Evolutionary conservation across 1,284 basidiomycete species (phyloP).

Genomic region (Microbotryum lychnidis-dioicae): DNA sequence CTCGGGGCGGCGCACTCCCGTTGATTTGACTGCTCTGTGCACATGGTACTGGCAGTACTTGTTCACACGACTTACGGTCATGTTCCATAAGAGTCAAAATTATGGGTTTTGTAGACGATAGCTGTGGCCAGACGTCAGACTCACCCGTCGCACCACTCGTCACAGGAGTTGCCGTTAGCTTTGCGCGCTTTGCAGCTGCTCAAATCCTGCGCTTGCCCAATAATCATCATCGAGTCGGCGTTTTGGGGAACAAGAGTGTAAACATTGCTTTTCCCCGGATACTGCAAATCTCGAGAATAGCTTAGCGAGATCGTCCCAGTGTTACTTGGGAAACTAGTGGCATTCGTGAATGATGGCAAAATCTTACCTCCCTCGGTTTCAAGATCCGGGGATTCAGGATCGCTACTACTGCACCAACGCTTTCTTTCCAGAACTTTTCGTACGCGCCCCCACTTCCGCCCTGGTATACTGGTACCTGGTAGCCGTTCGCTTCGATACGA

Average conservation of each 20-base stretch:
- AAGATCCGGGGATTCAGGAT: slow-evolving; percentile 80
- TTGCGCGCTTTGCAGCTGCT: slow-evolving; percentile 68
- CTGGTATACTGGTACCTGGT: slow-evolving; percentile 53
- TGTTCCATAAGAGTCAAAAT: background rate
- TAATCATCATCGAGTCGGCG: slow-evolving; percentile 65
- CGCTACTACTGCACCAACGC: slow-evolving; percentile 80
- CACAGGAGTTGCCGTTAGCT: slow-evolving; percentile 70
- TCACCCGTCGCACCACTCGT: slow-evolving; percentile 76
- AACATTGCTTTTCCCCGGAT: slow-evolving; percentile 52
- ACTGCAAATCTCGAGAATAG: slow-evolving; percentile 45
- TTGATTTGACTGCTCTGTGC: slow-evolving; percentile 64
- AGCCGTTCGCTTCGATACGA: slow-evolving; percentile 21
- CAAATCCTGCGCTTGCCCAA: slow-evolving; percentile 78
- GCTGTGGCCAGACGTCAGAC: slow-evolving; percentile 43
- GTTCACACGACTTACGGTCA: slow-evolving; percentile 42
- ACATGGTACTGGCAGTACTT: slow-evolving; percentile 85
- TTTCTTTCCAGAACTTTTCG: slow-evolving; percentile 72
- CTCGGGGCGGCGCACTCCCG: slow-evolving; percentile 65
- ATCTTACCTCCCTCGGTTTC: slow-evolving; percentile 7
- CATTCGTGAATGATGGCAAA: background rate
- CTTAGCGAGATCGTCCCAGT: background rate
- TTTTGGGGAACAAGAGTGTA: slow-evolving; percentile 80
- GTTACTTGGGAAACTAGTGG: background rate
- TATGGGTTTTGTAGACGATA: background rate
- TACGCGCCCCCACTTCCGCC: slow-evolving; percentile 90